Evolutionary conservation across 2,329 filamentous ascomycete species (phyloP).

Genomic region (Metarhizium humberi): DNA sequence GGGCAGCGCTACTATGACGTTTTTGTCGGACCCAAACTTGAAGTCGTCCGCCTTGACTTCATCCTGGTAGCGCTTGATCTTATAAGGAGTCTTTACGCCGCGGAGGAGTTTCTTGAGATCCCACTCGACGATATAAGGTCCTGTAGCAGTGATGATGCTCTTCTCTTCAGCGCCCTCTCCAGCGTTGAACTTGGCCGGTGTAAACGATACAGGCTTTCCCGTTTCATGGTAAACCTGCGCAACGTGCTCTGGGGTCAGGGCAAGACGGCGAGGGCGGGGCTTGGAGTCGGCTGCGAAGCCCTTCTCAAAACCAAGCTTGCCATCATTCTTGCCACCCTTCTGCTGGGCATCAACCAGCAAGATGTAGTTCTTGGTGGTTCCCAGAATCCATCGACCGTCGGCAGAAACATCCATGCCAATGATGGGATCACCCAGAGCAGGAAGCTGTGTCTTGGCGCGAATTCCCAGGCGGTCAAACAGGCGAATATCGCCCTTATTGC

Average conservation of each 20-base stretch:
- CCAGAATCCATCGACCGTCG: constrained; percentile 90
- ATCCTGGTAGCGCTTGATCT: constrained; percentile 92
- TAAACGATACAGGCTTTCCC: constrained; percentile 76
- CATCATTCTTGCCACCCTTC: constrained; percentile 89
- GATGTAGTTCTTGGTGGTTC: constrained; percentile 88
- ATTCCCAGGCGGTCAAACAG: constrained; percentile 94
- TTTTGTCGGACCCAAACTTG: constrained; percentile 94
- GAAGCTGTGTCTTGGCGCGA: constrained; percentile 95
- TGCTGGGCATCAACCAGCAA: constrained; percentile 88
- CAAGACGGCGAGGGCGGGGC: constrained; percentile 83
- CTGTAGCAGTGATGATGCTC: constrained; percentile 92
- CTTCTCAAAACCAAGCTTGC: constrained; percentile 96
- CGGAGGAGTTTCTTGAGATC: constrained; percentile 80
- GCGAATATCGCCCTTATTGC: constrained; percentile 94
- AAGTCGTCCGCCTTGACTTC: constrained; percentile 98
- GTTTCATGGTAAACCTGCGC: constrained; percentile 98
- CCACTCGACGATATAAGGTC: constrained; percentile 96
- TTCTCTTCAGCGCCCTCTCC: constrained; percentile 75
- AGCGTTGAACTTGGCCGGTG: constrained; percentile 87
- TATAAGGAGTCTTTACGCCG: constrained; percentile 79
- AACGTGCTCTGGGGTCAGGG: constrained; percentile 81
- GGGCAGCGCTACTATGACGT: constrained; percentile 91
- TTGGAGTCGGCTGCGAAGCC: constrained; percentile 88
- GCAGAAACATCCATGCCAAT: constrained; percentile 92
- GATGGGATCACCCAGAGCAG: constrained; percentile 89